Conservation (phyloP, 2,329 filamentous ascomycete species). For the Plectosphaerella sp. region DNA sequence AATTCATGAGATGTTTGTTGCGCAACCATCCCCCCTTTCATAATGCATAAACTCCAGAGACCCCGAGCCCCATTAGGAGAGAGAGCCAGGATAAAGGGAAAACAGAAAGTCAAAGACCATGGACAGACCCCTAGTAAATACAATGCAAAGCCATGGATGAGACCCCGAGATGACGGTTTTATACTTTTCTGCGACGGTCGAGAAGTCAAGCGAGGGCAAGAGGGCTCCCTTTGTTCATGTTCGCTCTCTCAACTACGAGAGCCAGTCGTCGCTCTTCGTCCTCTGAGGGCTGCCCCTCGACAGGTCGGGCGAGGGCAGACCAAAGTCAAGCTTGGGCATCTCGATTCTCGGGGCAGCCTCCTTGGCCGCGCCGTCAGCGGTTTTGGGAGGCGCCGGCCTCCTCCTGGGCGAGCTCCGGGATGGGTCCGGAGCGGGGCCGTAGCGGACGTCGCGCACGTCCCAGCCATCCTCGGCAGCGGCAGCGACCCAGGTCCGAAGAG, state of each 20-base stretch:
- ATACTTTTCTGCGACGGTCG: neutral
- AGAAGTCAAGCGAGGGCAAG: neutral
- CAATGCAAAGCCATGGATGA: neutral
- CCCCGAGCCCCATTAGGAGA: neutral
- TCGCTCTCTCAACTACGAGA: neutral
- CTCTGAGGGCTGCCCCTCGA: conserved; percentile 16
- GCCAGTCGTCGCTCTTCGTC: conserved; percentile 24
- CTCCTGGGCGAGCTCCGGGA: conserved; percentile 43
- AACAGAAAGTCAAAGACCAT: neutral
- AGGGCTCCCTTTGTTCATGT: neutral
- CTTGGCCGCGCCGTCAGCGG: conserved; percentile 32
- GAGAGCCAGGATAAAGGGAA: neutral
- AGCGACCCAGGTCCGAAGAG: conserved; percentile 82
- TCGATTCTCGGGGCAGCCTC: conserved; percentile 58
- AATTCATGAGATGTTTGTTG: neutral
- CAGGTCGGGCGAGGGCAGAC: conserved; percentile 20
- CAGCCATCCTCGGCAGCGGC: conserved; percentile 85
- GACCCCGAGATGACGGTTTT: no score
- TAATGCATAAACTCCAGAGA: neutral
- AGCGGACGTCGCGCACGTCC: conserved; percentile 76
- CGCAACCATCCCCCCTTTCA: neutral
- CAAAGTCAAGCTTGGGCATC: conserved; percentile 52
- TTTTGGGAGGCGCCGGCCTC: conserved; percentile 23
- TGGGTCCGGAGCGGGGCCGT: conserved; percentile 52
- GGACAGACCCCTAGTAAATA: neutral